These are phyloP conservation scores for Clitopilus passeckerianus DNA, from an alignment of 768 basidiomycete species.

Conservation along the genomic window DNA sequence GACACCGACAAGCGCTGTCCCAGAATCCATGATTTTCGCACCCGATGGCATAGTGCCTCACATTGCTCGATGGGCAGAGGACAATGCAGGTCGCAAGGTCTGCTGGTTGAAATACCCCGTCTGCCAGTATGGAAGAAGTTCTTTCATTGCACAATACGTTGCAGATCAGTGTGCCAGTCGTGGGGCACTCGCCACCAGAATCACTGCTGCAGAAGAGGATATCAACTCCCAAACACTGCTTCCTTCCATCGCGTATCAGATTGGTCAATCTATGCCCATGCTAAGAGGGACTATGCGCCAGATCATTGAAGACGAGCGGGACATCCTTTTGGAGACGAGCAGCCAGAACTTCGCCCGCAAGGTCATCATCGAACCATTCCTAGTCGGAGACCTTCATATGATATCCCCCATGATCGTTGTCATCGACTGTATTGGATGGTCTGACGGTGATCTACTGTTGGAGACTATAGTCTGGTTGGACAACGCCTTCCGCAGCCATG, in stretches of 20 bases:
- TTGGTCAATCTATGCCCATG: constrained; percentile 10
- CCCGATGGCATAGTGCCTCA: constrained; percentile 8
- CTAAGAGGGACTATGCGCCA: constrained; percentile 12
- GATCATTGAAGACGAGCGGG: constrained; percentile 12
- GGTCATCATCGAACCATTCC: constrained; percentile 10
- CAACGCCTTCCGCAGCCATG: constrained; percentile 8
- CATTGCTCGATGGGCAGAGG: constrained; percentile 9
- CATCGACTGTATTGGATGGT: constrained; percentile 12
- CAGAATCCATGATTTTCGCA: constrained; percentile 1
- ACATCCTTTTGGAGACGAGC: constrained; percentile 8
- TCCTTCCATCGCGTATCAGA: constrained; percentile 9
- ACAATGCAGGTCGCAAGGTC: constrained; percentile 6
- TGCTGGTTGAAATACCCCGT: constrained; percentile 13
- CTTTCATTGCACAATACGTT: constrained; percentile 8
- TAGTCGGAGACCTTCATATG: constrained; percentile 9
- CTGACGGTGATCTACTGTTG: constrained; percentile 4
- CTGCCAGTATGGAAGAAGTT: constrained; percentile 7
- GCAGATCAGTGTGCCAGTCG: constrained; percentile 4
- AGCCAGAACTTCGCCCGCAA: constrained; percentile 8
- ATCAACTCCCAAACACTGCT: constrained; percentile 7
- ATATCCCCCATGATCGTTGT: constrained; percentile 10
- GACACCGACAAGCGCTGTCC: neutral
- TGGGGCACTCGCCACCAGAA: constrained; percentile 7
- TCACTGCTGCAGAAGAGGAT: constrained; percentile 1
- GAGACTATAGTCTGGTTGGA: constrained; percentile 11